Evolutionary conservation across 1,139 yeast genomes (phyloP).

Genomic region (Suhomyces yuchorum): DNA sequence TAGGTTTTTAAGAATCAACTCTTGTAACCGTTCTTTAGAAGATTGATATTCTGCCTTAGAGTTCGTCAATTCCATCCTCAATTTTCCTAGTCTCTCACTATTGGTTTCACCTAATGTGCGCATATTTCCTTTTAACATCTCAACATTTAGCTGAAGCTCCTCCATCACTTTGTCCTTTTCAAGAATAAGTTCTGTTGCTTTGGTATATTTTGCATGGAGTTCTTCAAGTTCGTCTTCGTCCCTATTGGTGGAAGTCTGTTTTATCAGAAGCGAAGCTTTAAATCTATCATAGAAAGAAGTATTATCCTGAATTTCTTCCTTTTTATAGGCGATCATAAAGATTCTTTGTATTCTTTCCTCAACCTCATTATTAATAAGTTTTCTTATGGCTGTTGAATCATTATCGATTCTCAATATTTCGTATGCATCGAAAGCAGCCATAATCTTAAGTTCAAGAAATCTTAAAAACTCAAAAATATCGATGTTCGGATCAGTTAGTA

Average conservation of each 20-base stretch:
- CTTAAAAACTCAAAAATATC: not conserved
- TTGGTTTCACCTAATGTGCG: constrained; percentile 34
- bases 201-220: constrained; percentile 7
- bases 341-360: not conserved
- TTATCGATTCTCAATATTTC: not conserved
- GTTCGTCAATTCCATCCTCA: constrained; percentile 26
- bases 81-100: constrained; percentile 25
- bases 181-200: constrained; percentile 10
- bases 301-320: not conserved
- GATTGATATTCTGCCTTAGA: constrained; percentile 26
- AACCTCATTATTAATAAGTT: not conserved
- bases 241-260: not conserved
- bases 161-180: constrained; percentile 39
- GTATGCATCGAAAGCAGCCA: too few relatives aligned
- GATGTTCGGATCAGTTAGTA: not conserved
- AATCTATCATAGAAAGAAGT: not conserved
- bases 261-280: not conserved
- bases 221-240: not conserved
- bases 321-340: not conserved
- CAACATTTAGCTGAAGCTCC: constrained; percentile 44
- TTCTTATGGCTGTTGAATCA: not conserved
- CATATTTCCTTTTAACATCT: constrained; percentile 45
- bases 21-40: constrained; percentile 16
- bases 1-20: constrained; percentile 22
- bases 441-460: not conserved